Conservation (phyloP, 352 stramenopile genomes). For the Phytophthora ramorum region DNA sequence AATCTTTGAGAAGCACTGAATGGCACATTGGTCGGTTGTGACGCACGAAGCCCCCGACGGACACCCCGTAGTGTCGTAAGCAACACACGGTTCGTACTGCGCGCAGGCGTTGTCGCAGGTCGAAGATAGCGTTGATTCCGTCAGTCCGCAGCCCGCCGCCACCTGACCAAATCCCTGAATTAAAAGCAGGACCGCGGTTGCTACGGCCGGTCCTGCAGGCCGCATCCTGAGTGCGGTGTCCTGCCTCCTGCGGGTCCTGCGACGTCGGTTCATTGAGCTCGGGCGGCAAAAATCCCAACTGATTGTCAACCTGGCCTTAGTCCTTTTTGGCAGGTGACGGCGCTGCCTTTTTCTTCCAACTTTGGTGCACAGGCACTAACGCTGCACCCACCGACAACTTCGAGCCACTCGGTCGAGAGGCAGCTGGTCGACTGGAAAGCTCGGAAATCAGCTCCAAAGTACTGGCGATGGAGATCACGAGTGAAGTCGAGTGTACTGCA, state of each 20-base stretch:
- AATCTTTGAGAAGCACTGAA: conserved; percentile 53
- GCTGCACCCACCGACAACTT: conserved; percentile 27
- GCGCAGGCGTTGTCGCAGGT: conserved; percentile 51
- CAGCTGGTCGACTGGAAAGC: conserved; percentile 28
- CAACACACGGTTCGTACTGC: conserved; percentile 57
- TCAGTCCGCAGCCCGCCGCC: conserved; percentile 20
- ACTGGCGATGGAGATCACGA: neutral
- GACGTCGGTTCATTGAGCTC: conserved; percentile 13
- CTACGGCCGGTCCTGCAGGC: conserved; percentile 1
- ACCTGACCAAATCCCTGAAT: conserved; percentile 14
- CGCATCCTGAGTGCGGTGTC: neutral
- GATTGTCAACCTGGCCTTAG: conserved; percentile 16
- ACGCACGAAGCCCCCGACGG: conserved; percentile 32
- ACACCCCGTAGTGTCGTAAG: conserved; percentile 39
- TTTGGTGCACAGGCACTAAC: conserved; percentile 26
- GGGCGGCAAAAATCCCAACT: conserved; percentile 23
- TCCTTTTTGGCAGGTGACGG: conserved; percentile 25
- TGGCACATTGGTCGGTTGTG: conserved; percentile 39
- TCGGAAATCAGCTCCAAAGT: conserved; percentile 13
- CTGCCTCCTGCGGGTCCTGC: conserved; percentile 23
- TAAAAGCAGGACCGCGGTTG: conserved; percentile 21
- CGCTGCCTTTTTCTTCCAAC: conserved; percentile 41
- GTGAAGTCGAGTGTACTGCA: neutral
- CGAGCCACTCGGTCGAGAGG: conserved; percentile 10
- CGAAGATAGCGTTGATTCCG: conserved; percentile 47